Conservation (phyloP, 192 early-diverging fungal genomes). For the Coemansia sp. region DNA sequence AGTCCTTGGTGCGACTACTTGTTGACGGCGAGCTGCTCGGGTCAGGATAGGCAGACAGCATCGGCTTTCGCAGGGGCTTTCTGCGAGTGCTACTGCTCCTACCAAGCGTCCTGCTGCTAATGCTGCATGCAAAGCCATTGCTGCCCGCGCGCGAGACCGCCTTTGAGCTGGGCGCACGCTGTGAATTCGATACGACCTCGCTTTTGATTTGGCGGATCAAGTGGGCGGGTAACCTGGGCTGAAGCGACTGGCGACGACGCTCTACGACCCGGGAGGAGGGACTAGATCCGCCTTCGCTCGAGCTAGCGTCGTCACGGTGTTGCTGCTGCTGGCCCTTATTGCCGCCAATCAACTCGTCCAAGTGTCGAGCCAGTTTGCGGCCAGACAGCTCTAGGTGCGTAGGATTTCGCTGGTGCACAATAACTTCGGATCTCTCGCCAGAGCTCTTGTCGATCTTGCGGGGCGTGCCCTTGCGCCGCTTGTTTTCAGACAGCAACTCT, state of each 20-base stretch:
- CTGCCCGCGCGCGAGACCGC: slow-evolving; percentile 13
- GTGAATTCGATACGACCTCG: slow-evolving; percentile 47
- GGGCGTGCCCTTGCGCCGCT: slow-evolving; percentile 53
- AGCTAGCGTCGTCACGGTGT: neutral
- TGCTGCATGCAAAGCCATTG: neutral
- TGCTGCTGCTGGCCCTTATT: slow-evolving; percentile 2
- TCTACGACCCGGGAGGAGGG: slow-evolving; percentile 8
- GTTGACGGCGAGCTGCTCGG: slow-evolving; percentile 26
- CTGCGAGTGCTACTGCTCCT: slow-evolving; percentile 16
- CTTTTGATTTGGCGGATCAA: slow-evolving; percentile 51
- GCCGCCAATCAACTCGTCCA: slow-evolving; percentile 50
- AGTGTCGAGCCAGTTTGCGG: slow-evolving; percentile 46
- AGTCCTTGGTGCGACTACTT: neutral
- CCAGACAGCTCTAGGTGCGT: slow-evolving; percentile 19
- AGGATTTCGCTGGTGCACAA: slow-evolving; percentile 38
- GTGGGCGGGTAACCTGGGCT: slow-evolving; percentile 42
- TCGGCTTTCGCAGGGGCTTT: slow-evolving; percentile 3
- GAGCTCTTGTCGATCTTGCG: slow-evolving; percentile 30
- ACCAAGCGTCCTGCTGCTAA: slow-evolving; percentile 7
- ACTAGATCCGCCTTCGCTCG: slow-evolving; percentile 7
- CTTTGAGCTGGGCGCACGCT: slow-evolving; percentile 18
- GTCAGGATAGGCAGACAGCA: neutral
- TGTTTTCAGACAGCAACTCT: slow-evolving; percentile 19
- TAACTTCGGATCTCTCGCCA: slow-evolving; percentile 46
- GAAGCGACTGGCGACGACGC: slow-evolving; percentile 22